These are phyloP conservation scores for Colletotrichum sp. DNA, from an alignment of 2,329 filamentous ascomycete species.

Conservation along the genomic window DNA sequence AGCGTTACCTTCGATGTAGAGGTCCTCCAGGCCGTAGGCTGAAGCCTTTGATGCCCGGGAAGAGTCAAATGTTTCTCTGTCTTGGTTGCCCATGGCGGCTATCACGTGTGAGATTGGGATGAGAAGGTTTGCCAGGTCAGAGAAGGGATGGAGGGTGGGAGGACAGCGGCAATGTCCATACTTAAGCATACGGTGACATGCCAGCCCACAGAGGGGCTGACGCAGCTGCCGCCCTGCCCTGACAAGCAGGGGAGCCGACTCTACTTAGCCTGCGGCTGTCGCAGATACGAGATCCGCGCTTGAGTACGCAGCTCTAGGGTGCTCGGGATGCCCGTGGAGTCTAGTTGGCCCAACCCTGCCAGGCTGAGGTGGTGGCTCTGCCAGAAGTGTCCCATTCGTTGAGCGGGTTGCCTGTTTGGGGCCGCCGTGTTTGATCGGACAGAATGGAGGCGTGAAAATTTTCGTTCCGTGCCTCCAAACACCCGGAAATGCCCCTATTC, in stretches of 20 bases:
- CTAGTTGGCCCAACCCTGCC: background rate
- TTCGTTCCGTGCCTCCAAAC: background rate
- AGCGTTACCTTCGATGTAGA: background rate
- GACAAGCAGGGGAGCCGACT: background rate
- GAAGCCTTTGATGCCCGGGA: slow-evolving; percentile 3
- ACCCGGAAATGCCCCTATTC: background rate
- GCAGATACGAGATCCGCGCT: background rate
- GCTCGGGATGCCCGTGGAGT: background rate
- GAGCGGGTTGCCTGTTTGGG: background rate
- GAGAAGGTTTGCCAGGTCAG: background rate
- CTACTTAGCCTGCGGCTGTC: background rate
- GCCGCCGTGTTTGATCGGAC: background rate
- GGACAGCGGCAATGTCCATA: background rate
- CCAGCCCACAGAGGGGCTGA: background rate
- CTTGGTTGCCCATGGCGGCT: background rate
- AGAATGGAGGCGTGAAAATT: background rate
- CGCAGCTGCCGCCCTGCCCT: background rate
- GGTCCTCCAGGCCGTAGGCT: background rate
- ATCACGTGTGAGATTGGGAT: background rate
- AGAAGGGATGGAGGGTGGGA: background rate
- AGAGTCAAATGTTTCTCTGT: background rate
- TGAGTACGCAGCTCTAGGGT: background rate
- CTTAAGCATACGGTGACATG: slow-evolving; percentile 3
- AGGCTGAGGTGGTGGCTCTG: background rate
- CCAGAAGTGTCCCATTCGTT: background rate